phyloP scores from a whole-genome alignment of 352 stramenopile species.

The Pythium sp. region DNA sequence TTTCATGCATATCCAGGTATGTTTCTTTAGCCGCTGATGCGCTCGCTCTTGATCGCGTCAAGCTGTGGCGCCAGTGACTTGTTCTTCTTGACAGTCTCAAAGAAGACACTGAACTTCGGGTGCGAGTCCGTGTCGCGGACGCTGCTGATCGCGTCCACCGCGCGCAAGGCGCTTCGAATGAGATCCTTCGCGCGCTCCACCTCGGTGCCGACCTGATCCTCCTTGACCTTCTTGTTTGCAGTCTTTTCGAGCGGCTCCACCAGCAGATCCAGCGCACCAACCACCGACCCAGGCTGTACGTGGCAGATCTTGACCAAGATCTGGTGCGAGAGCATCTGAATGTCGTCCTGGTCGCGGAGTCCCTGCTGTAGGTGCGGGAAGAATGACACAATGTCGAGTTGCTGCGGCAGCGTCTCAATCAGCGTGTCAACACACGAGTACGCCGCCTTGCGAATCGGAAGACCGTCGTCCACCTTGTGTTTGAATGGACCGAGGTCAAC shows the following conservation, averaged over 20 bases:
- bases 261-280: slow-evolving; percentile 87
- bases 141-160: slow-evolving; percentile 69
- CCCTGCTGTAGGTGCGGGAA: slow-evolving; percentile 93
- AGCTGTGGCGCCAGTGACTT: slow-evolving; percentile 55
- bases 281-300: slow-evolving; percentile 75
- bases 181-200: slow-evolving; percentile 95
- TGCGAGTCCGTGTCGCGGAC: slow-evolving; percentile 75
- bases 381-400: slow-evolving; percentile 90
- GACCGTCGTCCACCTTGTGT: slow-evolving; percentile 93
- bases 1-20: neutral
- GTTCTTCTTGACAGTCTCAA: slow-evolving; percentile 70
- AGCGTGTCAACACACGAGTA: slow-evolving; percentile 96
- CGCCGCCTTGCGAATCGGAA: slow-evolving; percentile 87
- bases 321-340: slow-evolving; percentile 96
- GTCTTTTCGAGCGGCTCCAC: slow-evolving; percentile 94
- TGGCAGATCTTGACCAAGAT: slow-evolving; percentile 95
- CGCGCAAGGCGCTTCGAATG: slow-evolving; percentile 93
- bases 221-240: slow-evolving; percentile 95
- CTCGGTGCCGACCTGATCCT: slow-evolving; percentile 94
- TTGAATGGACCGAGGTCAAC: slow-evolving; percentile 99
- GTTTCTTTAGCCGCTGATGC: slow-evolving; percentile 23
- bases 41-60: slow-evolving; percentile 66
- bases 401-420: slow-evolving; percentile 91
- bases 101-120: slow-evolving; percentile 60
- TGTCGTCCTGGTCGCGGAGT: slow-evolving; percentile 93